Conservation (phyloP, 2,329 filamentous ascomycete species). For the Ophiostoma ulmi region DNA sequence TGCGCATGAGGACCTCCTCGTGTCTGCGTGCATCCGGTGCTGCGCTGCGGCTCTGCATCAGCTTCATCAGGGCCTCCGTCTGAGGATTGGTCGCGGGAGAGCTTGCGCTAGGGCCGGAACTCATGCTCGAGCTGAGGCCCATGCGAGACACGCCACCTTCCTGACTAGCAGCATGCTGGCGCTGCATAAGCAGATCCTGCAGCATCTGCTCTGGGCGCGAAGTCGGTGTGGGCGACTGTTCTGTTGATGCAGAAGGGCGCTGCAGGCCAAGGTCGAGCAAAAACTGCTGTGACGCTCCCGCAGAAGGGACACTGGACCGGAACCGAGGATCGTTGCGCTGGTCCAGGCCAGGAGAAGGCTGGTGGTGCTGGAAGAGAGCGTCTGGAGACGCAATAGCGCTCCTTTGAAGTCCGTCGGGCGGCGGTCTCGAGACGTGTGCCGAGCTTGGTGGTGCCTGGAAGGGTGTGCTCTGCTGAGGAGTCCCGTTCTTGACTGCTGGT, state of each 20-base stretch:
- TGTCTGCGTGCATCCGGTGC: constrained; percentile 43
- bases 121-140: neutral
- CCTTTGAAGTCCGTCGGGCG: constrained; percentile 35
- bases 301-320: constrained; percentile 33
- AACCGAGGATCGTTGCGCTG: constrained; percentile 43
- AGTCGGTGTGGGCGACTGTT: constrained; percentile 16
- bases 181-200: constrained; percentile 56
- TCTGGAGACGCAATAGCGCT: constrained; percentile 45
- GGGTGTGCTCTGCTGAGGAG: constrained; percentile 16
- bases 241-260: neutral
- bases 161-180: constrained; percentile 49
- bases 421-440: neutral
- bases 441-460: constrained; percentile 26
- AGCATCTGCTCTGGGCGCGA: constrained; percentile 47
- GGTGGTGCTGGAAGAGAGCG: constrained; percentile 31
- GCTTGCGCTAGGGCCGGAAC: neutral
- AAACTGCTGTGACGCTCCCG: constrained; percentile 49
- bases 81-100: constrained; percentile 51
- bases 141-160: constrained; percentile 34
- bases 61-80: constrained; percentile 76
- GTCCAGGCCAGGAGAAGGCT: constrained; percentile 40
- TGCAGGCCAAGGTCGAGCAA: constrained; percentile 44
- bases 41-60: constrained; percentile 60
- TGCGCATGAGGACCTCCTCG: constrained; percentile 50
- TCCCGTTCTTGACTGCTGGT: constrained; percentile 17